Conservation (phyloP, 495 filamentous ascomycete genomes). For the Darksidea phi region DNA sequence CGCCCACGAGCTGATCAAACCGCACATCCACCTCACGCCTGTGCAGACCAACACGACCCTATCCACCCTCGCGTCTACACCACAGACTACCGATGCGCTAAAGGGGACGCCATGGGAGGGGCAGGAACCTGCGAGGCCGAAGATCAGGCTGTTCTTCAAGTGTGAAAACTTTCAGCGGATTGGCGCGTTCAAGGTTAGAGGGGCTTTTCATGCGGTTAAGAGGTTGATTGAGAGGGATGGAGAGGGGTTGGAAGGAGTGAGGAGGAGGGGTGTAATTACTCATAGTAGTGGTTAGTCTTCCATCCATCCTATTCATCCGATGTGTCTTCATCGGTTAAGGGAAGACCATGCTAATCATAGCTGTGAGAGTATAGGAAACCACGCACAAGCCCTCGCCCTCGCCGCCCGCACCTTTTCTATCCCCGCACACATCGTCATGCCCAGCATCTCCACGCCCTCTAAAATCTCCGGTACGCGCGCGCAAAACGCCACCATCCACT, state of each 20-base stretch:
- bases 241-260: constrained; percentile 47
- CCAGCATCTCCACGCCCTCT: constrained; percentile 70
- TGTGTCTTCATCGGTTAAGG: too few relatives aligned
- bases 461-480: constrained; percentile 80
- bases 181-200: constrained; percentile 90
- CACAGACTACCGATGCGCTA: constrained; percentile 55
- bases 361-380: constrained; percentile 86
- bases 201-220: constrained; percentile 84
- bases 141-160: constrained; percentile 84
- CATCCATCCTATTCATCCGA: background rate
- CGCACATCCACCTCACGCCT: constrained; percentile 79
- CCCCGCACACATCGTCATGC: constrained; percentile 88
- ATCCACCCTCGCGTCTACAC: constrained; percentile 69
- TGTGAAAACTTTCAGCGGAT: constrained; percentile 91
- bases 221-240: constrained; percentile 54
- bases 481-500: constrained; percentile 75
- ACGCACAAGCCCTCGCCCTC: constrained; percentile 90
- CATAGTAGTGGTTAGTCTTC: constrained; percentile 72
- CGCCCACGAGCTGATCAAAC: constrained; percentile 70
- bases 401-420: constrained; percentile 67
- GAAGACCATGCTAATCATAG: too few relatives aligned
- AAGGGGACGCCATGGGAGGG: constrained; percentile 59
- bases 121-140: constrained; percentile 59
- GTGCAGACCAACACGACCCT: constrained; percentile 76
- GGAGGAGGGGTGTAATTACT: constrained; percentile 76